Percentiles rank a stretch among this genome's conserved stretches.
phyloP scores from a whole-genome alignment of 225 moss, liverwort and hornwort species.

The Rhytidiadelphus loreus region DNA sequence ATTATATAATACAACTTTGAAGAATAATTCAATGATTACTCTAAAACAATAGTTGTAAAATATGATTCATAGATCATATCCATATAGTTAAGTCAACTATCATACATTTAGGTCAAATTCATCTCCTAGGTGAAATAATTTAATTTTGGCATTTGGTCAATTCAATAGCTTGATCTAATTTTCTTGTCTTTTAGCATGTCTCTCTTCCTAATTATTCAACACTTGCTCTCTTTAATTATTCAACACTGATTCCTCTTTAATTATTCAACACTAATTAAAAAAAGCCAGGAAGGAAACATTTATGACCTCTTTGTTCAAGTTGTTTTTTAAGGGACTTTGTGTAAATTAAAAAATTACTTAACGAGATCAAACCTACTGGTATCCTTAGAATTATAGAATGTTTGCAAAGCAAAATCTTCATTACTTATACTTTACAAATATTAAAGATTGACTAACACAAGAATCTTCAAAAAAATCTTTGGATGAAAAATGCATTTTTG shows the following conservation, averaged over 20 bases:
- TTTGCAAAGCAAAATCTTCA: neutral
- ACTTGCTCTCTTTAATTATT: too few species aligned
- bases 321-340: neutral
- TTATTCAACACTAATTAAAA: too few species aligned
- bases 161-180: too few species aligned
- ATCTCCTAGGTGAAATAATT: too few species aligned
- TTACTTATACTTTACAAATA: neutral
- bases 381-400: neutral
- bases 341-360: rapidly evolving
- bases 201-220: neutral
- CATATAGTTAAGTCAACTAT: rapidly evolving
- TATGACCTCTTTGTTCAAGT: neutral
- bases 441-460: too few species aligned
- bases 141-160: too few species aligned
- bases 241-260: too few species aligned
- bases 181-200: neutral
- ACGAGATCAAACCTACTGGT: rapidly evolving
- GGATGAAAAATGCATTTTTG: too few species aligned
- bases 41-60: neutral
- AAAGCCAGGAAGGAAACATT: too few species aligned
- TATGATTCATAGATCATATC: neutral
- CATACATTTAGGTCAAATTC: too few species aligned
- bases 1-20: neutral
- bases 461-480: too few species aligned
- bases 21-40: neutral